phyloP scores from a whole-genome alignment of 2,329 filamentous ascomycete genomes.

The Xylariaceae sp. region DNA sequence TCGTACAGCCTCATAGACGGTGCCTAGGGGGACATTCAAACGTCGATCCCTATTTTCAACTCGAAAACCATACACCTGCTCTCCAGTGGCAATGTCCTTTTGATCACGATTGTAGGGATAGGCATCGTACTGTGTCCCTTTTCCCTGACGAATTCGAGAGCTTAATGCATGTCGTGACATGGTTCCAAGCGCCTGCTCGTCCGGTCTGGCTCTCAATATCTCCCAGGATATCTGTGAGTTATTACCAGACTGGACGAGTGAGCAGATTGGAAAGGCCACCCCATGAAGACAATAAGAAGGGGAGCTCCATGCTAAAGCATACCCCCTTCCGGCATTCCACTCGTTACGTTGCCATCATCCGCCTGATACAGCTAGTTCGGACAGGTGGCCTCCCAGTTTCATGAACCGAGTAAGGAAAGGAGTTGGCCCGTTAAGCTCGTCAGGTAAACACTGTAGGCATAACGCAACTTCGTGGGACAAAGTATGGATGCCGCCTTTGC shows the following conservation, averaged over 20 bases:
- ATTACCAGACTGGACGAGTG: background rate
- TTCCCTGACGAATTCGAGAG: too few relatives aligned
- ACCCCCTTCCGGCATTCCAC: background rate
- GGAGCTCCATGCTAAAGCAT: background rate
- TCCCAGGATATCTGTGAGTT: background rate
- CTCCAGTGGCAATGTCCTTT: too few relatives aligned
- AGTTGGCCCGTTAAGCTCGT: background rate
- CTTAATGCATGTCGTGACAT: too few relatives aligned
- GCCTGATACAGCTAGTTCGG: background rate
- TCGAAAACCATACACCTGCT: too few relatives aligned
- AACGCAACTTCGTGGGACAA: background rate
- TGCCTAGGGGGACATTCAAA: too few relatives aligned
- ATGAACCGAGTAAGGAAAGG: background rate
- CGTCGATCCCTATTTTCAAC: too few relatives aligned
- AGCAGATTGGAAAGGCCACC: background rate
- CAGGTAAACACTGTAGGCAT: background rate
- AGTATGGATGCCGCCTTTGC: background rate
- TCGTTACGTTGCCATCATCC: background rate
- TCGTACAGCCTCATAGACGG: too few relatives aligned
- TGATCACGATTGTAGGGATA: too few relatives aligned
- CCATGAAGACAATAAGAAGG: background rate
- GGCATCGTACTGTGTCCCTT: too few relatives aligned
- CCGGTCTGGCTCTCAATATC: background rate
- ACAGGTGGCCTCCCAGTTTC: background rate
- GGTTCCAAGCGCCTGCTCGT: background rate